Conservation (phyloP, 176 grass and related monocot genomes). For the bread wheat (Triticum aestivum) region IWGSC_CS_RefSeq_v2.1 NC_057808.1:283071833-283072332, state of each 20-base stretch:
- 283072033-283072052: conserved; percentile 93
- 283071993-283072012: conserved; percentile 77
- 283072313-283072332: conserved; percentile 87
- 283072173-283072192: conserved; percentile 83
- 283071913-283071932: conserved; percentile 21
- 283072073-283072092: conserved; percentile 90
- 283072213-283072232: conserved; percentile 67
- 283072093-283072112: conserved; percentile 56
- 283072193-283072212: conserved; percentile 96
- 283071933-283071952: too few species aligned
- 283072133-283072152: conserved; percentile 74
- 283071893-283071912: conserved; percentile 54
- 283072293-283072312: conserved; percentile 81
- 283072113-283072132: conserved; percentile 64
- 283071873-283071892: conserved; percentile 74
- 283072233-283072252: conserved; percentile 66
- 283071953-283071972: not conserved
- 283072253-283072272: conserved; percentile 69
- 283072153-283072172: conserved; percentile 78
- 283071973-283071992: conserved; percentile 4
- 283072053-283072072: conserved; percentile 82
- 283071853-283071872: conserved; percentile 95
- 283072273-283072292: conserved; percentile 59
- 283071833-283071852: conserved; percentile 89
- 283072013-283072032: conserved; percentile 76